These are phyloP conservation scores for Cordyceps cateniannulata DNA, from an alignment of 2,329 filamentous ascomycete species.

Conservation along the genomic window DNA sequence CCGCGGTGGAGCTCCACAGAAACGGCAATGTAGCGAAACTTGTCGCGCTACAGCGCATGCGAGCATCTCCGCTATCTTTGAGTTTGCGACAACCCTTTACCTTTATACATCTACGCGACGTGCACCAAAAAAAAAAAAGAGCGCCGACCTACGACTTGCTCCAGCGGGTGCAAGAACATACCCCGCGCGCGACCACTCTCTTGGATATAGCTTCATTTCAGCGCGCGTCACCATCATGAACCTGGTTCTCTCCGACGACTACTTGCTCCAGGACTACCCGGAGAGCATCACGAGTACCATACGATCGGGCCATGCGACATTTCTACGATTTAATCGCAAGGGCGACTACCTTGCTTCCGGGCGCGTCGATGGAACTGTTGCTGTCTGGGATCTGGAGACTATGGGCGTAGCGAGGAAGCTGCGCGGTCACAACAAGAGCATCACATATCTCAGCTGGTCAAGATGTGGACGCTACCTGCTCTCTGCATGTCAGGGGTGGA, in stretches of 20 bases:
- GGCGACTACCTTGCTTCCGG: conserved; percentile 94
- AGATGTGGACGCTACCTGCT: conserved; percentile 84
- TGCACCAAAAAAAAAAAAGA: not conserved
- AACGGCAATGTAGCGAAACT: conserved; percentile 6
- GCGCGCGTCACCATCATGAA: conserved; percentile 39
- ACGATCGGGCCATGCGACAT: conserved; percentile 61
- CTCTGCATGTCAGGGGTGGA: conserved; percentile 93
- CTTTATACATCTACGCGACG: not conserved
- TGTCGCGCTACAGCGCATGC: not conserved
- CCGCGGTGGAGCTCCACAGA: conserved; percentile 12
- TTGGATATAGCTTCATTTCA: not conserved
- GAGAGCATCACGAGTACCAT: conserved; percentile 85
- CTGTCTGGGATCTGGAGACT: conserved; percentile 96
- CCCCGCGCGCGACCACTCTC: not conserved
- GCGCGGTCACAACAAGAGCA: conserved; percentile 85
- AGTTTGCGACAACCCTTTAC: conserved; percentile 1
- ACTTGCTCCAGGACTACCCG: conserved; percentile 73
- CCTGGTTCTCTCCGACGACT: conserved; percentile 54
- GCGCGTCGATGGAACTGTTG: conserved; percentile 86
- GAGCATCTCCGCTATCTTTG: conserved; percentile 1
- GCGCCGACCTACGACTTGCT: not conserved
- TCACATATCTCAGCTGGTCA: conserved; percentile 94
- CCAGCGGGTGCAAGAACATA: not conserved
- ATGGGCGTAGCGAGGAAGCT: conserved; percentile 94
- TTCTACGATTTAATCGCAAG: conserved; percentile 81